Base-by-base conservation (phyloP, 345 rosid species). In the Passiflora organensis region DNA sequence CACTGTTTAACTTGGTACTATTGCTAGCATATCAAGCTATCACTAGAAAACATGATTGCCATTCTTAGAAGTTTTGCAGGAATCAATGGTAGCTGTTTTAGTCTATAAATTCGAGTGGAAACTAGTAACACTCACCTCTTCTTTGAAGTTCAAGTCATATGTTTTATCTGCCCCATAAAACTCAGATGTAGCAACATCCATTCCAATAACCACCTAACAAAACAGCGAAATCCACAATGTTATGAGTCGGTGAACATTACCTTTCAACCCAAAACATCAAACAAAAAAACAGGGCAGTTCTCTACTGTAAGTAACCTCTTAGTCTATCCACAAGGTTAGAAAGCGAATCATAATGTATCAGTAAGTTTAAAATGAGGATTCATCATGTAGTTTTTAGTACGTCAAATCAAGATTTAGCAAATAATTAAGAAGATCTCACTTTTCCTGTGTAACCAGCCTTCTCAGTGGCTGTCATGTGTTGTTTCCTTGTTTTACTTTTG, bases 101-200 rank as follows among this genome's bases (percentile, higher is more conserved):
- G 9, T 19, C 13, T 4, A 23, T 18, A 17, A 6, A 48, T 21
- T 4, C 24, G 59, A 5, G 6, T 23, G 6, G n/a, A n/a, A 1
- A 38, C 1, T n/a, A 17, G 8, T 22, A 6, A 18, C 13, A 42
- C 61, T 43, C 21, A 70, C 82, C 77, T 76, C 84, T 69, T 82
- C 87, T 68, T 82, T 80, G 70, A 82, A 77, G 66, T 82, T 79
- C 77, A 82, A 60, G 72, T 93, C 99, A 57, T 93, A 93, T 18
- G 76, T 73, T 63, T 86, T 86, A 73, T 89, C 96, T 38, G 72
- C 18, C 48, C 76, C 75, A 60, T 86, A 93, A 68, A 93, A 93
- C 61, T 93, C 99, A 19, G 99, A 93, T 32, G 99, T 96, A 51
- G 99, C 99, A 56, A 93, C 99, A 74, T 93, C 99, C 99, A 93